Conservation (phyloP, 345 rosid genomes). For the Eucalyptus pumila region DNA sequence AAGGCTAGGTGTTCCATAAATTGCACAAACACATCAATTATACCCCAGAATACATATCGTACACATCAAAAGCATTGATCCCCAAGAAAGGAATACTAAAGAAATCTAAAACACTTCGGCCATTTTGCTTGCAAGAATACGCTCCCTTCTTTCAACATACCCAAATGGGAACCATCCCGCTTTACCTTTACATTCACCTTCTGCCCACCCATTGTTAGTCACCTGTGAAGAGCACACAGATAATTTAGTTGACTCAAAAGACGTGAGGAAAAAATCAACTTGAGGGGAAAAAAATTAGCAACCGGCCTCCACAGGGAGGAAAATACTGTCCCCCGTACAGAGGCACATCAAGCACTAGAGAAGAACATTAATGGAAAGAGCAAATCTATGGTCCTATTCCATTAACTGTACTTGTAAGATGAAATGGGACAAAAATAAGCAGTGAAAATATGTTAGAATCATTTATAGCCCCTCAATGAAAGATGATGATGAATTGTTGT, state of each 20-base stretch:
- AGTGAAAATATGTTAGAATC: not conserved
- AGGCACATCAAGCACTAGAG: not conserved
- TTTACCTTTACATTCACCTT: constrained; percentile 93
- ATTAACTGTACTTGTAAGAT: not conserved
- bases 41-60: not conserved
- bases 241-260: not conserved
- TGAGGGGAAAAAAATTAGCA: not conserved
- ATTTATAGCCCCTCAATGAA: not conserved
- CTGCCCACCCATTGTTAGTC: constrained; percentile 85
- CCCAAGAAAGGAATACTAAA: not conserved
- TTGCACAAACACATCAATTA: not conserved
- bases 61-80: constrained; percentile 1
- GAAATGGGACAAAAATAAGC: not conserved
- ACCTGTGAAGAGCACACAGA: constrained; percentile 30
- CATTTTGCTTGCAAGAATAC: constrained; percentile 78
- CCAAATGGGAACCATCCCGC: constrained; percentile 94
- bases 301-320: not conserved
- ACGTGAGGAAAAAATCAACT: not conserved
- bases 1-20: not conserved
- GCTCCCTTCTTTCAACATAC: constrained; percentile 77
- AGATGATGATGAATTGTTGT: not conserved
- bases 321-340: not conserved
- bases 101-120: constrained; percentile 65
- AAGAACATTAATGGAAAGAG: not conserved
- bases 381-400: not conserved